These are phyloP conservation scores for Alternaria atra DNA, from an alignment of 2,329 filamentous ascomycete species.

Conservation along the genomic window DNA sequence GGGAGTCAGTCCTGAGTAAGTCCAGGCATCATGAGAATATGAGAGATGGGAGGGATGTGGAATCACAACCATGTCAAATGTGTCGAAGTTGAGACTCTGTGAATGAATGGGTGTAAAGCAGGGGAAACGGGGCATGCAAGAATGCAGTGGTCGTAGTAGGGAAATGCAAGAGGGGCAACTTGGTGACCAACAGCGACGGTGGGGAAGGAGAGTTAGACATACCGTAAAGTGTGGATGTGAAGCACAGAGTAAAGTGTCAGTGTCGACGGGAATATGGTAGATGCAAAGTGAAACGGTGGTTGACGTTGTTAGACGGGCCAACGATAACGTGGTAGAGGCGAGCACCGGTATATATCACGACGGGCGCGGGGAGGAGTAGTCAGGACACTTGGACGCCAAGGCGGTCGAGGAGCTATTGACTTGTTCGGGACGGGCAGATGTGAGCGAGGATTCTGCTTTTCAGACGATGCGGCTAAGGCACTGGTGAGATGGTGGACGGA, in stretches of 20 bases:
- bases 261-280: constrained; percentile 9
- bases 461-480: constrained; percentile 48
- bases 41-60: not conserved
- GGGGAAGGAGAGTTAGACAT: constrained; percentile 6
- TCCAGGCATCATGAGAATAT: constrained; percentile 9
- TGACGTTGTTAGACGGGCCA: constrained; percentile 31
- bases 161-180: constrained; percentile 1
- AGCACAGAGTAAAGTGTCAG: constrained; percentile 10
- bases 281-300: constrained; percentile 22
- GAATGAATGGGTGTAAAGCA: not conserved
- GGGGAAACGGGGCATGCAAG: too few relatives aligned
- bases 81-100: not conserved
- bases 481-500: constrained; percentile 44
- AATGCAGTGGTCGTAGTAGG: too few relatives aligned
- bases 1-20: constrained; percentile 15
- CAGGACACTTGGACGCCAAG: constrained; percentile 40
- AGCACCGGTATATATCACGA: constrained; percentile 47
- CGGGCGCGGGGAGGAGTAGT: constrained; percentile 38
- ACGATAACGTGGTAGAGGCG: constrained; percentile 41
- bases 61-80: not conserved
- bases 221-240: constrained; percentile 12
- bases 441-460: constrained; percentile 49
- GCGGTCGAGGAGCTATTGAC: constrained; percentile 44
- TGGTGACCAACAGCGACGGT: constrained; percentile 1
- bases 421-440: constrained; percentile 45